Evolutionary conservation across 2,329 filamentous ascomycete species (phyloP), one percentile per base, ranked within the genome.

Genomic region (Stemphylium vesicarium): DNA sequence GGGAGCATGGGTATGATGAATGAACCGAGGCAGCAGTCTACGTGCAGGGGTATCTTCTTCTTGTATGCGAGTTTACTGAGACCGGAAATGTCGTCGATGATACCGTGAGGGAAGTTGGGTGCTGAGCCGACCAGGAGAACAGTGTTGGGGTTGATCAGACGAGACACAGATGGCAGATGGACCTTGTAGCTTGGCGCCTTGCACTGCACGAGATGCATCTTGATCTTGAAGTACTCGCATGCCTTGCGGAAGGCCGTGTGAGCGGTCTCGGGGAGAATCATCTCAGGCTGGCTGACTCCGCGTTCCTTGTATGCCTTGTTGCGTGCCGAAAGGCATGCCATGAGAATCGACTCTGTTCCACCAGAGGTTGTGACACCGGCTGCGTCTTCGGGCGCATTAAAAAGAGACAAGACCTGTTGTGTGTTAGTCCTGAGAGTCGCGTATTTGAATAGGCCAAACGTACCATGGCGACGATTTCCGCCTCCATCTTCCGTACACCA

Each of bases 401-500:
- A 99, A 75, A 99, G 80, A 39, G 85, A 85, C 57, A 96, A 80
- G 26, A 87, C 81, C 82, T 84, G 59, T 39, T 15, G 13, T 32
- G 3, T 32, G 50, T 62, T 51, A 64, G 53, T 44, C 10, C 4
- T 18, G 12, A 35, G 20, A 13, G 37, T 61, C 5, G 15, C 9
- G 4, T 6, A 16, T n/a, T 32, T 13, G 7, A 15, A 13, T n/a
- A 22, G 13, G n/a, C n/a, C 16, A 31, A 10, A 39, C 53, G 42
- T 74, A 96, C 92, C 94, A 99, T 99, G 63, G 93, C 90, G 47
- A 99, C 95, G 58, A 99, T 82, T 80, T 99, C 95, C 39, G 95
- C 94, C 81, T 99, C 95, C 95, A 99, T 99, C 85, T 99, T 99
- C 69, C 95, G 84, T 47, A 99, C 93, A 24, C 94, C 95, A 13